phyloP scores from a whole-genome alignment of 352 stramenopile genomes.

The Globisporangium uncinulatum region DNA sequence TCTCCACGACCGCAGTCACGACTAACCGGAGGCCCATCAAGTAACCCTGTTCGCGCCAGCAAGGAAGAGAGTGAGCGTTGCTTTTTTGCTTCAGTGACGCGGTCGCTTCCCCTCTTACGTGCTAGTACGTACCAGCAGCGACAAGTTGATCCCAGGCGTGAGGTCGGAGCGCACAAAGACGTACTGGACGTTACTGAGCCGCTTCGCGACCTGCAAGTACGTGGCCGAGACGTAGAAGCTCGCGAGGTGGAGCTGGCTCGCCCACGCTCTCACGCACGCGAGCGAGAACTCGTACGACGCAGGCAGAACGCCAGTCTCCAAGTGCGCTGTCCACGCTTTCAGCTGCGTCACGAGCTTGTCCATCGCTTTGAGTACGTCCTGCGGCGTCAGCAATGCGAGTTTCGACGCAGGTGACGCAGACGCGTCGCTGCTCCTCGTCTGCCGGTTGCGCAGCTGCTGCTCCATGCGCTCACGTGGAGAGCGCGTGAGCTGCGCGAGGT shows the following conservation, averaged over 20 bases:
- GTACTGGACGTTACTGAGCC: constrained; percentile 64
- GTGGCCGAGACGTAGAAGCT: constrained; percentile 72
- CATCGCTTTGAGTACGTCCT: constrained; percentile 22
- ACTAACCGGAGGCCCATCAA: constrained; percentile 67
- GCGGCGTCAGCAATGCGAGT: constrained; percentile 10
- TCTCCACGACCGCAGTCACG: constrained; percentile 38
- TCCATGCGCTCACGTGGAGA: constrained; percentile 76
- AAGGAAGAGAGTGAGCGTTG: neutral
- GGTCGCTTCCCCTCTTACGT: no score
- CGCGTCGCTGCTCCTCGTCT: constrained; percentile 10
- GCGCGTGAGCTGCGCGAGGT: constrained; percentile 51
- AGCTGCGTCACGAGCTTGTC: constrained; percentile 42
- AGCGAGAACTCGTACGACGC: constrained; percentile 58
- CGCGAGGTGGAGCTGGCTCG: constrained; percentile 52
- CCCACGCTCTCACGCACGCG: constrained; percentile 38
- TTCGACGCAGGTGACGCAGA: neutral
- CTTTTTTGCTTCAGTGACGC: neutral
- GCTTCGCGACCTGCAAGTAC: constrained; percentile 70
- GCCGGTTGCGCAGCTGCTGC: constrained; percentile 56
- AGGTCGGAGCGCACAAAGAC: constrained; percentile 70
- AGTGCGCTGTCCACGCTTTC: constrained; percentile 24
- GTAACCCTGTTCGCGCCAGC: constrained; percentile 42
- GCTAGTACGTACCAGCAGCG: constrained; percentile 56
- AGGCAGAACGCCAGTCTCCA: constrained; percentile 47
- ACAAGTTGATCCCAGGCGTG: constrained; percentile 51